Conservation (phyloP, 1,284 basidiomycete genomes). For the Fistulinella cinereoalba region DNA sequence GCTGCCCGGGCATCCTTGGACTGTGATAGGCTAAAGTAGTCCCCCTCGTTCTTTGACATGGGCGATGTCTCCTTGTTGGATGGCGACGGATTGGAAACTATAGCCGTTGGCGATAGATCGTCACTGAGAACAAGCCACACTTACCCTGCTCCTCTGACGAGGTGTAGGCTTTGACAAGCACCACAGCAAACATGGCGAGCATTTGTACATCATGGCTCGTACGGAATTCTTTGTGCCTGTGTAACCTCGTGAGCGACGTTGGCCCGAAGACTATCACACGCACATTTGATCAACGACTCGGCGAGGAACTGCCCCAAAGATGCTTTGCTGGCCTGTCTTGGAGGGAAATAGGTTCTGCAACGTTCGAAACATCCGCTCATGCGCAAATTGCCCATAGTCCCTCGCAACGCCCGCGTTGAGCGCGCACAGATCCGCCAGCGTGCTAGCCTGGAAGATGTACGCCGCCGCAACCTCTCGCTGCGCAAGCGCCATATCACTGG, state of each 20-base stretch:
- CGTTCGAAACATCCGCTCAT: conserved; percentile 71
- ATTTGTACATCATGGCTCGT: conserved; percentile 75
- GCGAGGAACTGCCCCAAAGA: conserved; percentile 29
- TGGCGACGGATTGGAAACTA: conserved; percentile 11
- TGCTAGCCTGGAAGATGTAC: conserved; percentile 54
- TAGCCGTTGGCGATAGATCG: background rate
- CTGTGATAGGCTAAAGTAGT: conserved; percentile 50
- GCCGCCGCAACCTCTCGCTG: conserved; percentile 60
- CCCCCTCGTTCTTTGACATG: conserved; percentile 28
- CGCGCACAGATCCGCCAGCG: conserved; percentile 51
- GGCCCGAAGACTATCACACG: conserved; percentile 22
- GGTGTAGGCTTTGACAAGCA: conserved; percentile 53
- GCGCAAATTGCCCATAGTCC: conserved; percentile 60
- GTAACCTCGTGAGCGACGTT: conserved; percentile 8
- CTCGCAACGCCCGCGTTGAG: conserved; percentile 61
- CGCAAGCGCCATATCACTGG: conserved; percentile 52
- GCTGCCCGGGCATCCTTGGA: conserved; percentile 32
- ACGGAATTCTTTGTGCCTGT: conserved; percentile 64
- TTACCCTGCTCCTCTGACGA: conserved; percentile 28
- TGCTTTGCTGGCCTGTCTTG: conserved; percentile 16
- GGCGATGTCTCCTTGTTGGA: conserved; percentile 21
- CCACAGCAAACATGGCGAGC: conserved; percentile 72
- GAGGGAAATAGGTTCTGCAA: conserved; percentile 53
- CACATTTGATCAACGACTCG: conserved; percentile 46
- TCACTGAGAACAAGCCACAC: conserved; percentile 1